Base-by-base conservation (phyloP, 345 rosid genomes). In the Citrus reticulata region DNA sequence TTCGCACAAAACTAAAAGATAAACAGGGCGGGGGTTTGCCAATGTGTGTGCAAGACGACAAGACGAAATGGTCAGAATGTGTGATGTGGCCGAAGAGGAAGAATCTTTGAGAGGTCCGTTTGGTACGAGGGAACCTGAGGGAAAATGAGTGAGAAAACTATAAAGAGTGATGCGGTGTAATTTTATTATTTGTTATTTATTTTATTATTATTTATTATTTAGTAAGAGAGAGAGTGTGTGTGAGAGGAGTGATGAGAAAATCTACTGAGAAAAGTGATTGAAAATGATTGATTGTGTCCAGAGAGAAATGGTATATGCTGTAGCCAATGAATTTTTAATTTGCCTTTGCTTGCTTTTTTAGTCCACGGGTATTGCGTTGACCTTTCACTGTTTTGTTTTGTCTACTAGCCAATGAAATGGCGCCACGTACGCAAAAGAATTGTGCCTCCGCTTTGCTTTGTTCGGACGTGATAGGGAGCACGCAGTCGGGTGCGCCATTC, bases 211-310 rank as follows among this genome's bases (percentile, higher is more conserved):
- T 16, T 40, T 40, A 24, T 6, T 14, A 25, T 13, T 46, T 42
- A 46, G 58, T 51, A 24, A 68, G 5, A 77, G 54, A 59, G 67
- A 32, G 74, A 19, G 10, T 37, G 16, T 11, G 17, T 11, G 51
- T 10, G 17, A 13, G 17, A 1, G 51, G 32, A 13, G 60, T 25
- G 65, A 69, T 35, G 70, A 49, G 66, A 73, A 83, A 83, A 83
- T 80, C 86, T 73, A 73, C 63, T 62, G 77, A 79, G 74, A 82
- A 77, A 81, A 81, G 77, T 51, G 77, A 78, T 75, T 81, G 84
- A 81, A 78, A 84, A 81, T 72, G 86, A 84, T 81, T 69, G 86
- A 70, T 81, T 75, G 58, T 55, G 77, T 20, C 66, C 35, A 68
- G 25, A 29, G 54, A 57, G 65, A 72, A 29, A 16, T 11, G 37